A percentile compares a stretch with the other conserved stretches of the same genome.
Evolutionary conservation across 73 alveolate species (phyloP).

Genomic region (Tetrahymena malaccensis): DNA sequence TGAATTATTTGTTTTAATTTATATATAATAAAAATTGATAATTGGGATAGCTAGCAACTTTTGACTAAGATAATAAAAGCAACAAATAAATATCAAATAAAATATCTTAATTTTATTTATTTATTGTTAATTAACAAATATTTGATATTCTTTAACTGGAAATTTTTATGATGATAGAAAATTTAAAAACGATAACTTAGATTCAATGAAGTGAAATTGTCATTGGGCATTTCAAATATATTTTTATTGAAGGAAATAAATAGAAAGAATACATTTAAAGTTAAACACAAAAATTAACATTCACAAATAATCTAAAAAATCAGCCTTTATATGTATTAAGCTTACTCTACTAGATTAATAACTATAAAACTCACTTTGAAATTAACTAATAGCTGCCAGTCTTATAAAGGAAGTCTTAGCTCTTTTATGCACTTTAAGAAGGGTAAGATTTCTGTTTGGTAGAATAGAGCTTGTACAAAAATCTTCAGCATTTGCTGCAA

Average conservation of each 20-base stretch:
- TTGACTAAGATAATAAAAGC: no score
- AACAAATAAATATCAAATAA: no score
- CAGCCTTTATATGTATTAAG: neutral
- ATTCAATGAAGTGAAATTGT: no score
- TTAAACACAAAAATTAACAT: neutral
- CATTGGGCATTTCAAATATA: no score
- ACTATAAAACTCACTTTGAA: constrained; percentile 2
- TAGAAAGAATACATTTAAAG: neutral
- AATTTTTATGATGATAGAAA: no score
- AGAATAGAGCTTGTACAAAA: constrained; percentile 3
- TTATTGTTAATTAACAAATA: neutral
- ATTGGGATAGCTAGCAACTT: no score
- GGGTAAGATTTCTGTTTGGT: constrained; percentile 10
- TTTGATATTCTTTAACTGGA: neutral
- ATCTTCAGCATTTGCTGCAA: constrained; percentile 20
- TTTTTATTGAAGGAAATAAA: no score
- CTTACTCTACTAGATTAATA: constrained; percentile 12
- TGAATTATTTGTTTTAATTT: neutral
- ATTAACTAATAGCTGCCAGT: constrained; percentile 10
- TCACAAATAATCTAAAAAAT: neutral
- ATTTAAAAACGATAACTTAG: neutral
- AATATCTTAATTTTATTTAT: neutral
- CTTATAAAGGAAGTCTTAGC: neutral
- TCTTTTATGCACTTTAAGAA: constrained; percentile 14
- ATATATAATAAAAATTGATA: no score